Base-by-base conservation (phyloP, 225 moss, liverwort and hornwort genomes). In the Sphagnum contortum region DNA sequence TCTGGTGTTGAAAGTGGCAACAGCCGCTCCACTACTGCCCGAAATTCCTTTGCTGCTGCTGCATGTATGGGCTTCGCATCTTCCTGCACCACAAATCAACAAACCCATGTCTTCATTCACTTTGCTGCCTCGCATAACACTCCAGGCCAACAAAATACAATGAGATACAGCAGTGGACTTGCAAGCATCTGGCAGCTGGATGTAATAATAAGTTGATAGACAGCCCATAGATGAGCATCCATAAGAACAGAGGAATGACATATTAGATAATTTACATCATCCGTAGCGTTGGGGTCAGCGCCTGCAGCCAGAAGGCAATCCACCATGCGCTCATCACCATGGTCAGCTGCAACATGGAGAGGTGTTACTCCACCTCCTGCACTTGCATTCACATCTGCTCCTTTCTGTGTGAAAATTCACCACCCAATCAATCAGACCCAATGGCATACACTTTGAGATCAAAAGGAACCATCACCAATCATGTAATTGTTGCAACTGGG, bases 261-360 rank as follows among this genome's bases (percentile, higher is more conserved):
- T 0, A 29, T 29, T 29, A 29, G 29, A 29, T 29, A 70, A 8
- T 54, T 57, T 72, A 91, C 96, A 44, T 93, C 93, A 84, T 98
- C 96, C 57, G 77, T 69, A 65, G 75, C 87, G 72, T 98, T 74
- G 14, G 88, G 74, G 66, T 91, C 73, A 6, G 90, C 96, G 48
- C 87, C 89, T 59, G 92, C 92, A 64, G 79, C 79, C 68, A 91
- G 64, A 48, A 98, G 75, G 50, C 71, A 86, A 69, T 83, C 76
- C 66, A 98, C 77, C 83, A 87, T 98, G 61, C 87, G 85, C 71
- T 85, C 87, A 75, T 98, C 89, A 47, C 85, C 87, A 48, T 75
- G 87, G 72, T 93, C 93, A 45, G 90, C 93, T 66, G 93, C 96
- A 74, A 98, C 80, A 87, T 98, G 96, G 62, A 98, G 90, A 29